phyloP scores from a whole-genome alignment of 2,329 filamentous ascomycete species.

The Ophiostoma sp. region DNA sequence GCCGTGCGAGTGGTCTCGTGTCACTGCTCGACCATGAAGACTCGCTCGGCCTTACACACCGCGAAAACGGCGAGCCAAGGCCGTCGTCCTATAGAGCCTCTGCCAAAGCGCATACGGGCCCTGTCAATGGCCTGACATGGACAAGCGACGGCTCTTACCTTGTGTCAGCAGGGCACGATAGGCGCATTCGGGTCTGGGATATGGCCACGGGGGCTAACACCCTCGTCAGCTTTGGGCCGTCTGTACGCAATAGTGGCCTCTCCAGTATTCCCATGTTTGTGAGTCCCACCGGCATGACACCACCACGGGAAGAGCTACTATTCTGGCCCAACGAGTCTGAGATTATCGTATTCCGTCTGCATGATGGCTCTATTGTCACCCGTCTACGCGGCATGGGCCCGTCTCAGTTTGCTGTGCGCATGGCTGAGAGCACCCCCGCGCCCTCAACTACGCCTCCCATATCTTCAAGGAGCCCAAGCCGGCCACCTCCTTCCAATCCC shows the following conservation, averaged over 20 bases:
- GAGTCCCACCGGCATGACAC: slow-evolving; percentile 54
- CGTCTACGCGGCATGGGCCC: slow-evolving; percentile 62
- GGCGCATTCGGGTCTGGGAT: slow-evolving; percentile 82
- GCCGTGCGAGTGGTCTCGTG: slow-evolving; percentile 69
- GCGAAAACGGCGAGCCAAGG: background rate
- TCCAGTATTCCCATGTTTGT: slow-evolving; percentile 57
- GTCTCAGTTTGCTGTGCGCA: slow-evolving; percentile 41
- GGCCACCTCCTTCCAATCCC: background rate
- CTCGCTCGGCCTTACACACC: slow-evolving; percentile 50
- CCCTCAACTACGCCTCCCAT: background rate
- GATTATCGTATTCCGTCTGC: slow-evolving; percentile 72
- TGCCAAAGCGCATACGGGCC: slow-evolving; percentile 67
- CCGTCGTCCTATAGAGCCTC: slow-evolving; percentile 36
- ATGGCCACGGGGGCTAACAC: slow-evolving; percentile 76
- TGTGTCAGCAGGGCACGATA: slow-evolving; percentile 76
- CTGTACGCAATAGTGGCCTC: slow-evolving; percentile 66
- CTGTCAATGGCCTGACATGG: slow-evolving; percentile 82
- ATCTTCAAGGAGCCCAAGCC: background rate
- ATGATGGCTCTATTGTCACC: slow-evolving; percentile 67
- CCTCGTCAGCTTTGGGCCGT: slow-evolving; percentile 78
- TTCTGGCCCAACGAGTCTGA: slow-evolving; percentile 79
- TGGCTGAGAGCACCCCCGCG: background rate
- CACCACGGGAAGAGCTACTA: slow-evolving; percentile 57
- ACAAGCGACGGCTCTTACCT: slow-evolving; percentile 72
- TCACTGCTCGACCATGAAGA: slow-evolving; percentile 81